Evolutionary conservation across 176 grass and related monocot species (phyloP).

Genomic region (Zizania latifolia): DNA sequence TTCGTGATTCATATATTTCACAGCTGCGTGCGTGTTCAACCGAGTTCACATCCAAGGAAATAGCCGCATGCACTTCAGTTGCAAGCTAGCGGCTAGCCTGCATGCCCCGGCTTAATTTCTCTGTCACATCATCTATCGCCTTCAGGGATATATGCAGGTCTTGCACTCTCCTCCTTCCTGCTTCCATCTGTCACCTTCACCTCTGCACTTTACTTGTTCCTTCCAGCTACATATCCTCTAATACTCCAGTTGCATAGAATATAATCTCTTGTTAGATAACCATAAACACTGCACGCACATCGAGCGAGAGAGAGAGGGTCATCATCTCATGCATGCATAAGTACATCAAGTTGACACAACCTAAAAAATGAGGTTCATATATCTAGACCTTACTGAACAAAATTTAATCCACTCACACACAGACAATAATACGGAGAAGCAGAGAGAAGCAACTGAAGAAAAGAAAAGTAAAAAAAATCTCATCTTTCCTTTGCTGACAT

Average conservation of each 20-base stretch:
- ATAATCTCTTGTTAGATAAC: conserved; percentile 37
- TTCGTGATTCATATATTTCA: not conserved
- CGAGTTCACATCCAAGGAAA: conserved; percentile 31
- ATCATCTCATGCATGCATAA: conserved; percentile 34
- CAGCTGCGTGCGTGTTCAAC: not conserved
- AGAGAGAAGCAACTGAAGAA: conserved; percentile 13
- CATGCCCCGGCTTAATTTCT: conserved; percentile 46
- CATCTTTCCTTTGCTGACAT: conserved; percentile 35
- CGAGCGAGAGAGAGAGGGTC: not conserved
- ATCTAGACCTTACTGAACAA: conserved; percentile 57
- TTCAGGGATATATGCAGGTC: conserved; percentile 37
- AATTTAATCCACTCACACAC: conserved; percentile 42
- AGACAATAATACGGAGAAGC: conserved; percentile 26
- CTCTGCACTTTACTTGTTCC: not conserved
- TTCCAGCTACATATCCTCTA: not conserved
- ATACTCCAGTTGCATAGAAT: conserved; percentile 30
- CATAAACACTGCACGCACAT: conserved; percentile 5
- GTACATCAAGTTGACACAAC: conserved; percentile 39
- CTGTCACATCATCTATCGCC: conserved; percentile 49
- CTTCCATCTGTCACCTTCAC: conserved; percentile 21
- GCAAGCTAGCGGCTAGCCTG: conserved; percentile 1
- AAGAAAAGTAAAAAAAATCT: conserved; percentile 29
- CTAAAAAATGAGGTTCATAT: conserved; percentile 57
- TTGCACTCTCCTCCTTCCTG: not conserved
- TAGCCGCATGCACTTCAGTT: conserved; percentile 34